phyloP scores from a whole-genome alignment of 768 basidiomycete genomes.

The Mycena polygramma region DNA sequence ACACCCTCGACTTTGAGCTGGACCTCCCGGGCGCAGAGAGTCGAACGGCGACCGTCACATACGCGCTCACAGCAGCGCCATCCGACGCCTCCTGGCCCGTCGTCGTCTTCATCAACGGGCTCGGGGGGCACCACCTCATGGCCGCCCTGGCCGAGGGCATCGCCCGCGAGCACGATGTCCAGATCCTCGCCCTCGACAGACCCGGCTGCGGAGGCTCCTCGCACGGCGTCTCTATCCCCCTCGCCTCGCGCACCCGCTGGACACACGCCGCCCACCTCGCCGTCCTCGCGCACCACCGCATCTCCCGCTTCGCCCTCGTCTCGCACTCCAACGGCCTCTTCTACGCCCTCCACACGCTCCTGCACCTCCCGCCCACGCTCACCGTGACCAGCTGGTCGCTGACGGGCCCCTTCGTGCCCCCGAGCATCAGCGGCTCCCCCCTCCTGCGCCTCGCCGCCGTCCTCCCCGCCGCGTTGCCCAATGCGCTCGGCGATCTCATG shows the following conservation, averaged over 20 bases:
- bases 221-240: constrained; percentile 2
- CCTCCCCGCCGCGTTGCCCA: background rate
- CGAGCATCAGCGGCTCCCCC: background rate
- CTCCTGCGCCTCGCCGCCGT: background rate
- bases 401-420: constrained; percentile 1
- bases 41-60: constrained; percentile 20
- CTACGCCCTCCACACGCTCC: constrained; percentile 32
- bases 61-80: constrained; percentile 20
- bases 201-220: constrained; percentile 3
- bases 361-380: background rate
- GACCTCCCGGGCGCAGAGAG: constrained; percentile 9
- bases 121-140: constrained; percentile 36
- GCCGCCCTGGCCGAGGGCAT: constrained; percentile 34
- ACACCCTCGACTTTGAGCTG: constrained; percentile 30
- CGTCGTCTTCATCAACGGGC: constrained; percentile 37
- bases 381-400: constrained; percentile 3
- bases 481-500: constrained; percentile 28
- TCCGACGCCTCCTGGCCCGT: constrained; percentile 31
- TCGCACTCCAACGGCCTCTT: constrained; percentile 38
- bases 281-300: constrained; percentile 22
- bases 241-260: constrained; percentile 30
- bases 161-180: constrained; percentile 27
- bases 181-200: constrained; percentile 34
- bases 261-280: constrained; percentile 35
- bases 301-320: constrained; percentile 30